A percentile compares a stretch with the other conserved stretches of the same genome.
Evolutionary conservation across 495 filamentous ascomycete species (phyloP).

Genomic region (Lasiosphaeriaceae sp.): DNA sequence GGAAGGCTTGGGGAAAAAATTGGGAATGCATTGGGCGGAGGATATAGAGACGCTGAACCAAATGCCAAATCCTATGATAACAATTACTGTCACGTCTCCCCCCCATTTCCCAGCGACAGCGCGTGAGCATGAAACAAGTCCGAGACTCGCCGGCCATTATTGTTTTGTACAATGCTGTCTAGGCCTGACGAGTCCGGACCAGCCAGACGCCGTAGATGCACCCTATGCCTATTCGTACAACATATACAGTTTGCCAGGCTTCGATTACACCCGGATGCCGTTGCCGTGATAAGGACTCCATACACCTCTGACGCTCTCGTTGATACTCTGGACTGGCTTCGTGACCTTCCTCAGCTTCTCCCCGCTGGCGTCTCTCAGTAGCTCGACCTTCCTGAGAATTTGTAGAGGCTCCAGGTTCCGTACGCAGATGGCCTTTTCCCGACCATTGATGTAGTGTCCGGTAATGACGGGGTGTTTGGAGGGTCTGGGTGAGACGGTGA

Average conservation of each 20-base stretch:
- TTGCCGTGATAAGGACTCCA: conserved; percentile 90
- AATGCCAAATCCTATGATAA: no score
- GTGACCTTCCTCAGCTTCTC: conserved; percentile 74
- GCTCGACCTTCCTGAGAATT: conserved; percentile 73
- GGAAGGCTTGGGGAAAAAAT: neutral
- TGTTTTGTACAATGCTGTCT: neutral
- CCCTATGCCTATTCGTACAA: conserved; percentile 10
- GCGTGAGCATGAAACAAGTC: neutral
- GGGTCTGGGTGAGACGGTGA: conserved; percentile 84
- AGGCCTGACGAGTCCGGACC: neutral
- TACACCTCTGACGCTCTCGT: conserved; percentile 88
- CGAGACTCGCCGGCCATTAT: neutral
- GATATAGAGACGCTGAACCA: no score
- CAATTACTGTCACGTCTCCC: neutral
- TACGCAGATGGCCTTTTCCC: conserved; percentile 82
- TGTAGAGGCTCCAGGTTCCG: conserved; percentile 76
- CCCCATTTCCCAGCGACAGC: neutral
- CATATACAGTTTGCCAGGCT: neutral
- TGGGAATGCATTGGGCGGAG: no score
- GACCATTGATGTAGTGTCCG: conserved; percentile 86
- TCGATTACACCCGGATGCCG: conserved; percentile 38
- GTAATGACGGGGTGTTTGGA: conserved; percentile 80
- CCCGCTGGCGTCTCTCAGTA: conserved; percentile 79
- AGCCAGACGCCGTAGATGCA: neutral
- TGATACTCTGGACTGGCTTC: conserved; percentile 81